Evolutionary conservation across 345 rosid species (phyloP).

Genomic region (Moringa oleifera): DNA sequence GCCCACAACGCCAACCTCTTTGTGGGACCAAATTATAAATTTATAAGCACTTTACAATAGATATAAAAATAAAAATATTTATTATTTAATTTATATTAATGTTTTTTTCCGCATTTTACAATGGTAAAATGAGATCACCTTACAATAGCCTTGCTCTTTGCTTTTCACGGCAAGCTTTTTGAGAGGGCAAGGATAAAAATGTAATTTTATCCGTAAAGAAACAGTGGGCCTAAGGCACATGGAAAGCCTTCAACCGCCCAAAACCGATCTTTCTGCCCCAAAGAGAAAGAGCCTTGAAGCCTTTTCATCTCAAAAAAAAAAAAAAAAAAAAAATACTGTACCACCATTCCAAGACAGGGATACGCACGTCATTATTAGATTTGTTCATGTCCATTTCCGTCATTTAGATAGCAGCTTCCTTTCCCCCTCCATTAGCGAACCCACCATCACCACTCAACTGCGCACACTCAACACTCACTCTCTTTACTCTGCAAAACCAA

Average conservation of each 20-base stretch:
- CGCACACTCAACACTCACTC: constrained; percentile 24
- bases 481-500: constrained; percentile 26
- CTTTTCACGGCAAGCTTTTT: neutral
- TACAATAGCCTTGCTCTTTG: too few species aligned
- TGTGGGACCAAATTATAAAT: too few species aligned
- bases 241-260: too few species aligned
- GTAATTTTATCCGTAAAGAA: neutral
- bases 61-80: too few species aligned
- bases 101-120: too few species aligned
- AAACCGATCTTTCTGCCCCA: too few species aligned
- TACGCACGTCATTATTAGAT: constrained; percentile 17
- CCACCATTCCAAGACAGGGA: constrained; percentile 14
- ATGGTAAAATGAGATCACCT: too few species aligned
- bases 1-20: constrained; percentile 1
- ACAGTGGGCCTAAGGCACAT: neutral
- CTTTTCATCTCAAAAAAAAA: too few species aligned
- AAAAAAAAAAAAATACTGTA: neutral
- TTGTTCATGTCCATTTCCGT: constrained; percentile 16
- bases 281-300: too few species aligned
- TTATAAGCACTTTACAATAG: too few species aligned
- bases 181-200: neutral
- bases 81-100: too few species aligned
- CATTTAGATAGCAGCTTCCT: constrained; percentile 15
- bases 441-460: constrained; percentile 22
- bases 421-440: constrained; percentile 13